Conservation (phyloP, 345 rosid species). For the Salix purpurea region DNA sequence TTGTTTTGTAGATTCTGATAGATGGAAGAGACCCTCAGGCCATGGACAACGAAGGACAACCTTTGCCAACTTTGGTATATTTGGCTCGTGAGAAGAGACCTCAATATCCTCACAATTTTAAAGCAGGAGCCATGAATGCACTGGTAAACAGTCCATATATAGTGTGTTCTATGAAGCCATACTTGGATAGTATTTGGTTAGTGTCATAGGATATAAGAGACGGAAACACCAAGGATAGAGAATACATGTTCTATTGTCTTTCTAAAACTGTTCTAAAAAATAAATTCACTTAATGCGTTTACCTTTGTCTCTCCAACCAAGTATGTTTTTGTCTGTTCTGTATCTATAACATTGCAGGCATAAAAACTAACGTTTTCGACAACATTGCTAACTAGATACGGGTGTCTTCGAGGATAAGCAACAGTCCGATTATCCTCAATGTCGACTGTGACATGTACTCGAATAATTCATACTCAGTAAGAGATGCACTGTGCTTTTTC, state of each 20-base stretch:
- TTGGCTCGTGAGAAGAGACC: slow-evolving; percentile 47
- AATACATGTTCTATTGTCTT: no score
- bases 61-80: slow-evolving; percentile 41
- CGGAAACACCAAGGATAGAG: no score
- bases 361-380: no score
- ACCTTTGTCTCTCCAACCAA: no score
- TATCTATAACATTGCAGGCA: no score
- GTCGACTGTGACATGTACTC: slow-evolving; percentile 57
- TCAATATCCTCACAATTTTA: slow-evolving; percentile 37
- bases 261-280: no score
- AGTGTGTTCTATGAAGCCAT: neutral
- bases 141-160: slow-evolving; percentile 21
- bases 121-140: slow-evolving; percentile 54
- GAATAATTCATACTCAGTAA: slow-evolving; percentile 32
- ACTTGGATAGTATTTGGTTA: no score
- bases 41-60: slow-evolving; percentile 29
- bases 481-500: slow-evolving; percentile 59
- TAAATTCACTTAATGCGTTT: no score
- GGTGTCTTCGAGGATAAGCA: slow-evolving; percentile 46
- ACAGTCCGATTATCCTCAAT: slow-evolving; percentile 33
- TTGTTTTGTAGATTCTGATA: slow-evolving; percentile 5
- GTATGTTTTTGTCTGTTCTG: no score
- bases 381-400: slow-evolving; percentile 27
- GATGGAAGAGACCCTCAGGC: slow-evolving; percentile 26
- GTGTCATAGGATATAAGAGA: no score